Conservation (phyloP, 331 rosid species). For the Spiraea crenata region DNA sequence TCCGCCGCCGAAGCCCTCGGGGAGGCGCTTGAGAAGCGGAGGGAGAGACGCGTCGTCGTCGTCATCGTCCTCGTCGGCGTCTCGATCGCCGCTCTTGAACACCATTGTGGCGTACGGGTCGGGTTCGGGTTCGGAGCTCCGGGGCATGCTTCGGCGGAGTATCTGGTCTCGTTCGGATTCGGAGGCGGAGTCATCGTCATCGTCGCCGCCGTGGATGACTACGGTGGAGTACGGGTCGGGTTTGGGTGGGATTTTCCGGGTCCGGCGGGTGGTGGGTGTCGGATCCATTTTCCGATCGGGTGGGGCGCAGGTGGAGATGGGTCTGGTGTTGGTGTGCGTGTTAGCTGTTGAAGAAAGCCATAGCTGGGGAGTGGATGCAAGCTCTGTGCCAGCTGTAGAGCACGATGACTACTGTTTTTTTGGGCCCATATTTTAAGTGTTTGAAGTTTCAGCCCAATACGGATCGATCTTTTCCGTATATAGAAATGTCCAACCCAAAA, state of each 20-base stretch:
- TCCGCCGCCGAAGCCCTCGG: slow-evolving; percentile 96
- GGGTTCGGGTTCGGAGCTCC: slow-evolving; percentile 23
- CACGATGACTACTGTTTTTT: slow-evolving; percentile 3
- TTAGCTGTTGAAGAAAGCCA: neutral
- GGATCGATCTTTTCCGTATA: too few relatives aligned
- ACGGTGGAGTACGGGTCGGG: slow-evolving; percentile 75
- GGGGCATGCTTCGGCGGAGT: slow-evolving; percentile 9
- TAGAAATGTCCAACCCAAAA: too few relatives aligned
- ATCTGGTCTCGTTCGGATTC: slow-evolving; percentile 25
- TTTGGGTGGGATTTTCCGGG: slow-evolving; percentile 42
- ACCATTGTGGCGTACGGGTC: slow-evolving; percentile 78
- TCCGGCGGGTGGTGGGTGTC: slow-evolving; percentile 38
- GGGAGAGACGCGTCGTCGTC: slow-evolving; percentile 86
- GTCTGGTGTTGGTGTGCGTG: neutral
- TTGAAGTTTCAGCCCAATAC: neutral
- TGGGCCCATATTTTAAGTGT: neutral
- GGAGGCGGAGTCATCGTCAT: slow-evolving; percentile 30
- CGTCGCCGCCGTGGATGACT: slow-evolving; percentile 47
- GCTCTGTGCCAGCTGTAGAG: slow-evolving; percentile 19
- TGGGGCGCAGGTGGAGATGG: neutral
- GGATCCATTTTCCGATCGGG: slow-evolving; percentile 54
- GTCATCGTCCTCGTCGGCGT: slow-evolving; percentile 46
- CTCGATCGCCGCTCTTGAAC: slow-evolving; percentile 47
- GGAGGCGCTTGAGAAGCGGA: slow-evolving; percentile 85
- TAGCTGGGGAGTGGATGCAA: slow-evolving; percentile 5